Evolutionary conservation across 1,139 yeast genomes (phyloP).

Genomic region (Debaryomycetaceae sp.): DNA sequence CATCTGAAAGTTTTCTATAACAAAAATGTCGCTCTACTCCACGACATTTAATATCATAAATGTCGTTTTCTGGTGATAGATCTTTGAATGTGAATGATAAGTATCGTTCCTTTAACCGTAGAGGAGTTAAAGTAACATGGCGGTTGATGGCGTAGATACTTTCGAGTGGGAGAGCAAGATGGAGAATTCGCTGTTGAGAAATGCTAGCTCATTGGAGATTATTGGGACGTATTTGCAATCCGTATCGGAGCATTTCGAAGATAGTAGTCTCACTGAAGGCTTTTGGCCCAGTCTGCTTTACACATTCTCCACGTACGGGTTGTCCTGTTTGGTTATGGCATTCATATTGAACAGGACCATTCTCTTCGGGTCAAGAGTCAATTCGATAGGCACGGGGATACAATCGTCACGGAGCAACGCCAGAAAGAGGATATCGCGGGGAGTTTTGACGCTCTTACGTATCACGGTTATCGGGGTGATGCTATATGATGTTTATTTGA

Average conservation of each 20-base stretch:
- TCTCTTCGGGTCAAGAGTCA: constrained; percentile 61
- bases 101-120: too few relatives aligned
- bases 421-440: not conserved
- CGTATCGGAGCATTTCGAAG: not conserved
- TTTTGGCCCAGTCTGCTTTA: constrained; percentile 5
- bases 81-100: too few relatives aligned
- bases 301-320: constrained; percentile 35
- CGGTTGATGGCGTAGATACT: too few relatives aligned
- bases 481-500: constrained; percentile 26
- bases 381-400: not conserved
- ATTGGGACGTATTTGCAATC: not conserved
- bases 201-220: not conserved
- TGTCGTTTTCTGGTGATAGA: not conserved
- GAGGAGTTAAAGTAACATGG: too few relatives aligned
- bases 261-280: too few relatives aligned
- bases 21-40: not conserved
- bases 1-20: not conserved
- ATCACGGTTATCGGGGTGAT: constrained; percentile 33
- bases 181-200: not conserved
- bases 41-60: constrained; percentile 1
- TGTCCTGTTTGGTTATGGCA: constrained; percentile 58
- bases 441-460: constrained; percentile 28
- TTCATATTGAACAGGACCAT: constrained; percentile 61
- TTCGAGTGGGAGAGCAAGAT: not conserved
- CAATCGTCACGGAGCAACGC: not conserved